phyloP scores from a whole-genome alignment of 176 grass and related monocot genomes.

The Lolium perenne region DNA sequence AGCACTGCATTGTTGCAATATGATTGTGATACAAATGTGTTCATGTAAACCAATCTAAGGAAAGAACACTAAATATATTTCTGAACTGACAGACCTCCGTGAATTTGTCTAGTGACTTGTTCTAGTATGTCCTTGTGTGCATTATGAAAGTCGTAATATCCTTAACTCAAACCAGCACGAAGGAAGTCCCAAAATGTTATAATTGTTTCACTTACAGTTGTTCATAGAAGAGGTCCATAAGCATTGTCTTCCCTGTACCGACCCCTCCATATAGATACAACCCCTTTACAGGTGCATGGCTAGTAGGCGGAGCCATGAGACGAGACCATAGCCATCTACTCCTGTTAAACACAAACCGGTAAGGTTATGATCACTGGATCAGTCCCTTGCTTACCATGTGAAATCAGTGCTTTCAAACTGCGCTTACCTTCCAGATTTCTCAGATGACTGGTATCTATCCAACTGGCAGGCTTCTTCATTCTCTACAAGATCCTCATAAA shows the following conservation, averaged over 20 bases:
- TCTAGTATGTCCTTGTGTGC: neutral
- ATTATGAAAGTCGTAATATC: neutral
- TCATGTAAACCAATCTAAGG: neutral
- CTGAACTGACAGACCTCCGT: neutral
- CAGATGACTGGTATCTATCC: conserved; percentile 83
- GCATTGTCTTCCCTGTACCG: conserved; percentile 94
- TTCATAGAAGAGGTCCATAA: conserved; percentile 94
- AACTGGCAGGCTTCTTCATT: conserved; percentile 71
- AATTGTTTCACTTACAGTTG: conserved; percentile 70
- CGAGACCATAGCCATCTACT: conserved; percentile 92
- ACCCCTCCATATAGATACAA: conserved; percentile 91
- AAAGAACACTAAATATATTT: conserved; percentile 16
- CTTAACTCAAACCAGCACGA: neutral
- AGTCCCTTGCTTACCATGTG: conserved; percentile 11
- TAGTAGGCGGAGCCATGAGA: conserved; percentile 67
- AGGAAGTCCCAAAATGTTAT: neutral
- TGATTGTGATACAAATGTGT: neutral
- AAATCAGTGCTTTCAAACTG: conserved; percentile 8
- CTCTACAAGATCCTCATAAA: conserved; percentile 74
- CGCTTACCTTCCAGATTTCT: conserved; percentile 69
- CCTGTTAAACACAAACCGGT: conserved; percentile 51
- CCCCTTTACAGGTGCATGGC: conserved; percentile 67
- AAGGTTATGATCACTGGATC: conserved; percentile 21
- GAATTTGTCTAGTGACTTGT: neutral
- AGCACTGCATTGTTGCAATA: neutral